These are phyloP conservation scores for Euphorbia peplus DNA, from an alignment of 345 rosid genomes.

Conservation along the genomic window DNA sequence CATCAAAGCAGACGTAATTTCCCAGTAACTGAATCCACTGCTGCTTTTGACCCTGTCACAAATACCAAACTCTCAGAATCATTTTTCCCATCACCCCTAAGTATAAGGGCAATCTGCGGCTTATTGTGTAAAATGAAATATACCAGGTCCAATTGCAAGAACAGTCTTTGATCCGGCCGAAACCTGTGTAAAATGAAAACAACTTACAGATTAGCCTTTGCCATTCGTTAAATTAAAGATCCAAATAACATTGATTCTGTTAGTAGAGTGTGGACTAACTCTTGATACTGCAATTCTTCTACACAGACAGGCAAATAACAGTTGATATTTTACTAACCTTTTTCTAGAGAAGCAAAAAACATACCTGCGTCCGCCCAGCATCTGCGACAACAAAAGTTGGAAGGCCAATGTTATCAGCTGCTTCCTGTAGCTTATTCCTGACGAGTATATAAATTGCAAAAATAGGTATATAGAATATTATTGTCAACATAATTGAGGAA, in stretches of 20 bases:
- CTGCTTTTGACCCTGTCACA: slow-evolving; percentile 58
- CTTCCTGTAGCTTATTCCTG: slow-evolving; percentile 75
- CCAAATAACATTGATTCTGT: too few relatives aligned
- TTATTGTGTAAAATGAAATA: slow-evolving; percentile 15
- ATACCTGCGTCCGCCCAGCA: slow-evolving; percentile 91
- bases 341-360: background rate
- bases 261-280: background rate
- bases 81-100: background rate
- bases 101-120: background rate
- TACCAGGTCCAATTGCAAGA: slow-evolving; percentile 89
- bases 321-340: background rate
- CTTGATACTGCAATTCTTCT: too few relatives aligned
- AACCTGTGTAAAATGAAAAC: slow-evolving; percentile 39
- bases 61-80: slow-evolving; percentile 7
- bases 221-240: background rate
- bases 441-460: too few relatives aligned
- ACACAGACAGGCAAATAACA: background rate
- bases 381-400: slow-evolving; percentile 93
- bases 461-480: too few relatives aligned
- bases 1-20: slow-evolving; percentile 60
- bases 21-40: slow-evolving; percentile 71
- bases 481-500: background rate
- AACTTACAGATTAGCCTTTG: background rate
- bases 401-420: slow-evolving; percentile 76
- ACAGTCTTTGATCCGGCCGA: slow-evolving; percentile 88